phyloP scores from a whole-genome alignment of 2,329 filamentous ascomycete genomes.

The Epichloe bromicola region DNA sequence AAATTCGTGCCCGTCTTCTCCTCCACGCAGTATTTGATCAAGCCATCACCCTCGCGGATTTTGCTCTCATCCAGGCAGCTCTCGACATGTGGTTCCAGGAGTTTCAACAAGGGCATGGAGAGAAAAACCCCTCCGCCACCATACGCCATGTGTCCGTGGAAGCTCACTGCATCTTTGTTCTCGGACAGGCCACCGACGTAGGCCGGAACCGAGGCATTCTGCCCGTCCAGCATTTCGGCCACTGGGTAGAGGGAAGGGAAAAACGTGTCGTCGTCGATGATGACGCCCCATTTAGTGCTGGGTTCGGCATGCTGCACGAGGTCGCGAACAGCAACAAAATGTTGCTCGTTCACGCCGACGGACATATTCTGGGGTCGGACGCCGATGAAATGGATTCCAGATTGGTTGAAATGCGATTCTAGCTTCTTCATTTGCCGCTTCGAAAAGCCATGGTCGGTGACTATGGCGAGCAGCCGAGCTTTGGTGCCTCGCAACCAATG shows the following conservation, averaged over 20 bases:
- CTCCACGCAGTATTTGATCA: constrained; percentile 45
- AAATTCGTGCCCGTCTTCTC: constrained; percentile 38
- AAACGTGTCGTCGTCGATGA: constrained; percentile 55
- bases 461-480: constrained; percentile 37
- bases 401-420: constrained; percentile 14
- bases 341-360: constrained; percentile 36
- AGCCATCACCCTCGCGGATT: constrained; percentile 36
- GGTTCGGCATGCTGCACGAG: constrained; percentile 31
- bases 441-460: constrained; percentile 25
- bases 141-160: constrained; percentile 46
- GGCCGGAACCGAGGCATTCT: constrained; percentile 33
- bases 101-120: constrained; percentile 35
- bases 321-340: constrained; percentile 41
- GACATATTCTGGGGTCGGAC: constrained; percentile 19
- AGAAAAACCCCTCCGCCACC: constrained; percentile 49
- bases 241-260: constrained; percentile 38
- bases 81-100: constrained; percentile 34
- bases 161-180: constrained; percentile 35
- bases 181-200: constrained; percentile 48
- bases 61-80: constrained; percentile 32
- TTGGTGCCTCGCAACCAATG: constrained; percentile 42
- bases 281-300: constrained; percentile 38
- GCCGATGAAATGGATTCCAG: constrained; percentile 22
- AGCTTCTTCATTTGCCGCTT: constrained; percentile 14
- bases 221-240: constrained; percentile 29